Evolutionary conservation across 1,284 basidiomycete genomes (phyloP).

Genomic region (Ceraceosorus guamensis): DNA sequence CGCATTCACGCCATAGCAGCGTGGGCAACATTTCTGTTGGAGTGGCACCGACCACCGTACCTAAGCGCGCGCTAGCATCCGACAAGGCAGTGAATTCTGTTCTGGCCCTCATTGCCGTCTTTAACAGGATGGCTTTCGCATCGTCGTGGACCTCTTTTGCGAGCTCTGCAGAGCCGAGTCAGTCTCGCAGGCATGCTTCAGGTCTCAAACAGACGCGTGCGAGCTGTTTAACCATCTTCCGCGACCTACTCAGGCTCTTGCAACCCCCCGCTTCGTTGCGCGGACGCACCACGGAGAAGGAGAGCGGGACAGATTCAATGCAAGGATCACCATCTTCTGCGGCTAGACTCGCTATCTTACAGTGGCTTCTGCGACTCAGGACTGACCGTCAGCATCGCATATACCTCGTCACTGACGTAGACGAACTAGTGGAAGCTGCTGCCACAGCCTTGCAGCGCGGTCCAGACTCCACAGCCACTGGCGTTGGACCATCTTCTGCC

Average conservation of each 20-base stretch:
- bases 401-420: slow-evolving; percentile 58
- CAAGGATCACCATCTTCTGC: too few relatives aligned
- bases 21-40: neutral
- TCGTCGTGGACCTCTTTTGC: slow-evolving; percentile 32
- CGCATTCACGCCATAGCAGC: slow-evolving; percentile 4
- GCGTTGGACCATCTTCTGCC: too few relatives aligned
- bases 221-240: slow-evolving; percentile 35
- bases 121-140: slow-evolving; percentile 44
- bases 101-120: slow-evolving; percentile 39
- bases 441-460: slow-evolving; percentile 10
- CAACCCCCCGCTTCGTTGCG: slow-evolving; percentile 9
- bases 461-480: slow-evolving; percentile 1
- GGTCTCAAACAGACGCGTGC: slow-evolving; percentile 25
- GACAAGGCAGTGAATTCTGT: slow-evolving; percentile 14
- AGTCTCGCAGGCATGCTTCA: too few relatives aligned
- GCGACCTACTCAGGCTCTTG: slow-evolving; percentile 35
- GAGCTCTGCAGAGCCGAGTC: too few relatives aligned
- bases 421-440: slow-evolving; percentile 47
- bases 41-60: neutral
- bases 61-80: neutral
- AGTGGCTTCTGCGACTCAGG: slow-evolving; percentile 80
- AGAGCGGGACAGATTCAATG: neutral
- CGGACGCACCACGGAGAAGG: neutral
- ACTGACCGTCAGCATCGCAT: slow-evolving; percentile 85
- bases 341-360: slow-evolving; percentile 69